Evolutionary conservation across 169 alveolate species (phyloP).

Genomic region (Amoebophrya sp.): DNA sequence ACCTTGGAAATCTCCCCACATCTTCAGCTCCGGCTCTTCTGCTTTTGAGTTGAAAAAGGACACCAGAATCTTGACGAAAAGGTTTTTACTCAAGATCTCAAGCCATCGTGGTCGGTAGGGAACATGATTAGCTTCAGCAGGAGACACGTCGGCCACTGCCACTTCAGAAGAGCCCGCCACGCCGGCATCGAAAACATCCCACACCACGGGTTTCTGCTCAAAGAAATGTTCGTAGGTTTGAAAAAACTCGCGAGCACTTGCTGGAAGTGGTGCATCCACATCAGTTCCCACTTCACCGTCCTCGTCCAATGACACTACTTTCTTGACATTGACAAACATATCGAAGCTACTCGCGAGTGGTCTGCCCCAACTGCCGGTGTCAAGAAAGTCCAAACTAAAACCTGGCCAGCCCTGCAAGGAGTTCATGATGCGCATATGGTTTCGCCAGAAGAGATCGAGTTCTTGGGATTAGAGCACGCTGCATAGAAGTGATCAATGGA

Average conservation of each 20-base stretch:
- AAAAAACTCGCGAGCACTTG: not conserved
- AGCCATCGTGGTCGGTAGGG: not conserved
- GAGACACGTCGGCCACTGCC: no score
- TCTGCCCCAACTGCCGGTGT: constrained; percentile 16
- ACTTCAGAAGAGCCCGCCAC: no score
- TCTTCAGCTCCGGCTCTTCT: no score
- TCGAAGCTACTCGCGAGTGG: not conserved
- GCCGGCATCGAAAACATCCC: no score
- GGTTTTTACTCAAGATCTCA: not conserved
- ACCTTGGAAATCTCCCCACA: no score
- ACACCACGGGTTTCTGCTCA: not conserved
- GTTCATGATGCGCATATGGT: constrained; percentile 16
- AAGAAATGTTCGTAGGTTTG: not conserved
- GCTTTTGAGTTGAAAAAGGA: no score
- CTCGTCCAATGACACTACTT: not conserved
- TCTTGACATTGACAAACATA: not conserved
- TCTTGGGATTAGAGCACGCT: no score
- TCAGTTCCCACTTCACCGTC: not conserved
- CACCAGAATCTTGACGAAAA: not conserved
- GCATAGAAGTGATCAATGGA: no score
- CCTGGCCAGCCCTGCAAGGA: constrained; percentile 10
- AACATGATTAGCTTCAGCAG: not conserved
- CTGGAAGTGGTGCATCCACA: not conserved
- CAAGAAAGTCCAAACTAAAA: not conserved
- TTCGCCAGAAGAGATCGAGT: not conserved